A percentile compares a stretch with the other conserved stretches of the same genome.
Evolutionary conservation across 768 basidiomycete genomes (phyloP).

Genomic region (Ramaria rubella): DNA sequence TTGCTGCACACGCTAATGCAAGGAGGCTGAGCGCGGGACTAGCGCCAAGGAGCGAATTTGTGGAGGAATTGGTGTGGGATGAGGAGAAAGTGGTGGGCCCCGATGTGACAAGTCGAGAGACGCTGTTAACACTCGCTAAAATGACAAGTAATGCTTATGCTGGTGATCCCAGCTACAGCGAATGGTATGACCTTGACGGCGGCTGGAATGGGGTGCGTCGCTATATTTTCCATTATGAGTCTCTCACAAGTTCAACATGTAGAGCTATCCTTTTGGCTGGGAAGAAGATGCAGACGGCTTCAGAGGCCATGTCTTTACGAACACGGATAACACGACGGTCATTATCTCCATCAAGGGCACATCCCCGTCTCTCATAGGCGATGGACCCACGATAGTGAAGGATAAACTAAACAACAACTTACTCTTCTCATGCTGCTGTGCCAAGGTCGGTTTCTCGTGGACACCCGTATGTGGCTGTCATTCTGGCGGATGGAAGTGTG

Average conservation of each 20-base stretch:
- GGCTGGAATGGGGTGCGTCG: conserved; percentile 55
- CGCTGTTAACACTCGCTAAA: conserved; percentile 79
- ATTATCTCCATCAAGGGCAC: conserved; percentile 93
- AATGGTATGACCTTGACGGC: conserved; percentile 72
- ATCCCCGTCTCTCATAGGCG: conserved; percentile 67
- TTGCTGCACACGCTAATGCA: background rate
- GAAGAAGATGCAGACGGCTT: conserved; percentile 82
- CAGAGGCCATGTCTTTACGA: conserved; percentile 87
- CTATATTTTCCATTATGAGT: conserved; percentile 17
- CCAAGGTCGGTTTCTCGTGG: conserved; percentile 89
- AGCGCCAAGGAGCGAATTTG: background rate
- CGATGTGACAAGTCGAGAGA: conserved; percentile 68
- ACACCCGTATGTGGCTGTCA: conserved; percentile 86
- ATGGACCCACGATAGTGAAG: conserved; percentile 80
- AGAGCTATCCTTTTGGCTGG: conserved; percentile 89
- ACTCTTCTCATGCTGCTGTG: conserved; percentile 93
- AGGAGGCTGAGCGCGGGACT: background rate
- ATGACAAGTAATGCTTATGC: conserved; percentile 94
- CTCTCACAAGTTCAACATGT: background rate
- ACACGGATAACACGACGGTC: conserved; percentile 73
- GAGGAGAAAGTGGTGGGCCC: conserved; percentile 69
- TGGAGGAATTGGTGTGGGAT: conserved; percentile 51
- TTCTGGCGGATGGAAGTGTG: conserved; percentile 68
- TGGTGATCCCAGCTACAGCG: conserved; percentile 41
- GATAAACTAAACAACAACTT: conserved; percentile 94